These are phyloP conservation scores for Trametes coccinea DNA, from an alignment of 768 basidiomycete genomes.

Conservation along the genomic window DNA sequence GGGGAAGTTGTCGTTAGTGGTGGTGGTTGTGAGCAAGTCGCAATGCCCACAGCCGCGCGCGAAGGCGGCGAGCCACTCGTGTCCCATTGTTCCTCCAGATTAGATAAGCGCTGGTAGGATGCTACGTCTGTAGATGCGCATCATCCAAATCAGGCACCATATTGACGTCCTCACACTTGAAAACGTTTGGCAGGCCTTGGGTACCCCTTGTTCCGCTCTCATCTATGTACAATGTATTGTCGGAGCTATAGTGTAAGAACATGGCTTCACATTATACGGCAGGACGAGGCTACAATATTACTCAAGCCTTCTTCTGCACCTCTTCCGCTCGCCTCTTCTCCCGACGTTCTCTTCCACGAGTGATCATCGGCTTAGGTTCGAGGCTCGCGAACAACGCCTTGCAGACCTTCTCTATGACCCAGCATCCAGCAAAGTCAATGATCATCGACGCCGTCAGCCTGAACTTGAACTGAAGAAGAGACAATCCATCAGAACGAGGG, in stretches of 20 bases:
- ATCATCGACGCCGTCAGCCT: slow-evolving; percentile 80
- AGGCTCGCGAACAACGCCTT: slow-evolving; percentile 87
- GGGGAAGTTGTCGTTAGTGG: background rate
- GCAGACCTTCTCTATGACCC: slow-evolving; percentile 76
- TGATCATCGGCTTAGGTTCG: slow-evolving; percentile 83
- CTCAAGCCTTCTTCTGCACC: slow-evolving; percentile 13
- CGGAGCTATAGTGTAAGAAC: slow-evolving; percentile 5
- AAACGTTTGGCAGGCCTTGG: no score
- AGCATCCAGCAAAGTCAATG: slow-evolving; percentile 87
- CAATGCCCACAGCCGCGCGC: background rate
- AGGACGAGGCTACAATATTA: background rate
- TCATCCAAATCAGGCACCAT: no score
- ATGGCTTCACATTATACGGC: slow-evolving; percentile 10
- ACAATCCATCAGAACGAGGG: no score
- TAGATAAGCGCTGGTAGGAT: background rate
- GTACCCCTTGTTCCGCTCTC: background rate
- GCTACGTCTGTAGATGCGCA: no score
- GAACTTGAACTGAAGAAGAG: slow-evolving; percentile 69
- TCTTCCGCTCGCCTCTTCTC: slow-evolving; percentile 39
- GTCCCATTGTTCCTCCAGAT: background rate
- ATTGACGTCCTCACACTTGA: no score
- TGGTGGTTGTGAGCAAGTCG: background rate
- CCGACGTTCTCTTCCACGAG: slow-evolving; percentile 77
- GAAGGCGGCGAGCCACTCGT: background rate
- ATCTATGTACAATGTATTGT: slow-evolving; percentile 11